These are phyloP conservation scores for Linaria vulgaris DNA, from an alignment of 257 asterid genomes.

Conservation along the genomic window DNA sequence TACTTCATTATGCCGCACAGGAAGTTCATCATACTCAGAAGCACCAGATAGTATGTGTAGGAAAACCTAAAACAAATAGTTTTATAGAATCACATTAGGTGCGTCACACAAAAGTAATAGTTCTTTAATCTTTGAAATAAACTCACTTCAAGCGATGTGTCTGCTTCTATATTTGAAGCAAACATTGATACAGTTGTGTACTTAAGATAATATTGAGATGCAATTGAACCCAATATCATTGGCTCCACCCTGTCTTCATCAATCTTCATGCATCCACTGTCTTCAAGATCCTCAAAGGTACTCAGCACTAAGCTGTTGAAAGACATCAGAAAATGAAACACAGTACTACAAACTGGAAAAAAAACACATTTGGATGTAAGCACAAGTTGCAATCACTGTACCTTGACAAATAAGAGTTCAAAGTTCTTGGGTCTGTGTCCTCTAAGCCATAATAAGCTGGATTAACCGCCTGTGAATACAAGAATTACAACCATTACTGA, in stretches of 20 bases:
- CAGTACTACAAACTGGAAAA: slow-evolving; percentile 20
- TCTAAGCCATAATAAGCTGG: slow-evolving; percentile 94
- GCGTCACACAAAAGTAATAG: slow-evolving; percentile 14
- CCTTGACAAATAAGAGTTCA: slow-evolving; percentile 93
- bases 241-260: slow-evolving; percentile 84
- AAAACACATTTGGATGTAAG: slow-evolving; percentile 24
- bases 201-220: slow-evolving; percentile 90
- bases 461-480: slow-evolving; percentile 64
- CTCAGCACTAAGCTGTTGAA: slow-evolving; percentile 63
- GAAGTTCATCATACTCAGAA: slow-evolving; percentile 96
- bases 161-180: slow-evolving; percentile 86
- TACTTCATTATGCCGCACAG: slow-evolving; percentile 97
- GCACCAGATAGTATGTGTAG: slow-evolving; percentile 82
- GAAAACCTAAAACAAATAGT: slow-evolving; percentile 54
- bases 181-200: slow-evolving; percentile 95
- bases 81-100: slow-evolving; percentile 7
- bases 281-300: slow-evolving; percentile 98
- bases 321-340: slow-evolving; percentile 18
- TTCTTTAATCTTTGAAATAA: slow-evolving; percentile 20
- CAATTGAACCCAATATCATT: slow-evolving; percentile 91
- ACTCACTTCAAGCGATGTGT: slow-evolving; percentile 90
- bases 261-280: slow-evolving; percentile 88
- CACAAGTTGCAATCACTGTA: slow-evolving; percentile 28
- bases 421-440: slow-evolving; percentile 69
- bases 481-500: slow-evolving; percentile 20